phyloP scores from a whole-genome alignment of 441 rosid species.

The Flueggea neowawraea region DNA sequence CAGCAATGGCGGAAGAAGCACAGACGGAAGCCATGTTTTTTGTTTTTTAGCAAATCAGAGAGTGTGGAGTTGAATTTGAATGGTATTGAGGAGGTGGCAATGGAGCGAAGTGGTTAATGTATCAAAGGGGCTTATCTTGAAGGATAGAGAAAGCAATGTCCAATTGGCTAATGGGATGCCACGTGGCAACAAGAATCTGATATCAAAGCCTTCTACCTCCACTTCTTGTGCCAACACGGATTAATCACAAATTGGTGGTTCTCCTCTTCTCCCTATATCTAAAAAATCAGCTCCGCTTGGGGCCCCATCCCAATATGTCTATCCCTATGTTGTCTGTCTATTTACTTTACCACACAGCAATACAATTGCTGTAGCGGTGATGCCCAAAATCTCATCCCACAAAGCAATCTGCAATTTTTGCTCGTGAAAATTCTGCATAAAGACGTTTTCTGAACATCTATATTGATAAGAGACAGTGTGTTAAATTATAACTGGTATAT shows the following conservation, averaged over 20 bases:
- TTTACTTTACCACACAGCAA: no score
- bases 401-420: no score
- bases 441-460: no score
- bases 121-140: conserved; percentile 45
- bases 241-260: conserved; percentile 38
- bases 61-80: conserved; percentile 1
- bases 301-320: not conserved
- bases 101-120: conserved; percentile 17
- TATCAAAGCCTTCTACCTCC: conserved; percentile 15
- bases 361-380: no score
- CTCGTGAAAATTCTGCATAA: no score
- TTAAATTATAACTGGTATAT: no score
- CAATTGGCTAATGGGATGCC: conserved; percentile 36
- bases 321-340: no score
- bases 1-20: conserved; percentile 85
- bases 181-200: conserved; percentile 55
- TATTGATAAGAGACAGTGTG: no score
- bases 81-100: not conserved
- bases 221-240: conserved; percentile 20
- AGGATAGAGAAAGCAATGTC: conserved; percentile 42
- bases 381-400: no score
- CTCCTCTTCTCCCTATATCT: conserved; percentile 4
- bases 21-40: conserved; percentile 73
- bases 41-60: not conserved
- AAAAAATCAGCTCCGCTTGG: conserved; percentile 10